Evolutionary conservation across 1,139 yeast species (phyloP), one percentile per base, ranked within the genome.

Genomic region (Debaryomycetaceae sp.): DNA sequence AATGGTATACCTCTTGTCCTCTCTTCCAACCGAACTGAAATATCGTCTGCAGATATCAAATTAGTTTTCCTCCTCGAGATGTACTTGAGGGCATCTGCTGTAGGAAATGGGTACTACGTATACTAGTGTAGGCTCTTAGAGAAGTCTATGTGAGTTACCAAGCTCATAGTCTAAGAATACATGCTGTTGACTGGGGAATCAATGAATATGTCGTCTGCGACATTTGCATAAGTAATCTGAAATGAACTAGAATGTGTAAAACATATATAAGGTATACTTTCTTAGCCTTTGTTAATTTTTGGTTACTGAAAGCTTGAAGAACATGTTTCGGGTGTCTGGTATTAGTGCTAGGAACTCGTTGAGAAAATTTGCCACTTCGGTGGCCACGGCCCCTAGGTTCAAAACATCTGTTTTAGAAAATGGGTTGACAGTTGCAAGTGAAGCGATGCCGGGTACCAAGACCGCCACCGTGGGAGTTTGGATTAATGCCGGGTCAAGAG

Each of bases 401-500:
- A 55, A 60, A 46, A 66, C 70, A 6, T 49, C 67, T 2, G 52
- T 54, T 1, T 54, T 66, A 24, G 45, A 59, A 9, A 93, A 95
- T 62, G 99, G 99, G 1, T 68, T 93, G 43, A 93, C 98, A 0
- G 96, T 91, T 40, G 99, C 98, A 43, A 80, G 95, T 44, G 98
- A 93, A 63, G 63, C 76, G 39, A 82, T 87, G 65, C 98, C 99
- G 8, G 85, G 88, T 48, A 85, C 96, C 5, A 78, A 85, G 55
- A 90, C 98, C 37, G 98, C 99, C 51, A 93, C 99, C 2, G 97
- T 95, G 9, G 99, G 98, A 2, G 93, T 93, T 40, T 86, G 91
- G 90, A 91, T 93, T 52, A 97, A 95, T 65, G 97, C 99, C 39
- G 99, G 99, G 1, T 91, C 98, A 1, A 78, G 99, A 50, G 98